Conservation (phyloP, 305 asterid genomes). For the Rubia balearica region DNA sequence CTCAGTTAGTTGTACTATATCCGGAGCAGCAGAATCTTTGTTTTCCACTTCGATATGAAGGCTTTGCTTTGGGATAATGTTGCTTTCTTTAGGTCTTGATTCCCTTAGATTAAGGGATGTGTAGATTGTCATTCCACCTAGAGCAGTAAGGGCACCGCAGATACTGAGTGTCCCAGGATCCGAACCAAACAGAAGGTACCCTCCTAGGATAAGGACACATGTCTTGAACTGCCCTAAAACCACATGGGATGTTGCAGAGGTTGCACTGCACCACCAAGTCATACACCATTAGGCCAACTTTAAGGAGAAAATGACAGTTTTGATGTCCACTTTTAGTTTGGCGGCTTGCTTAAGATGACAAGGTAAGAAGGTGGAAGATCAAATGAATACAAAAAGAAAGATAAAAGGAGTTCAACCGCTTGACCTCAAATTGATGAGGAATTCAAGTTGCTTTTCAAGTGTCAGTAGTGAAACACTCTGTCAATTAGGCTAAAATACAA, state of each 20-base stretch:
- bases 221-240: slow-evolving; percentile 83
- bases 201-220: slow-evolving; percentile 71
- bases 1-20: slow-evolving; percentile 15
- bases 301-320: not conserved
- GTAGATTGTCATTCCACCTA: slow-evolving; percentile 71
- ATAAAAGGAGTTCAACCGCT: too few relatives aligned
- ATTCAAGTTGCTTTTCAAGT: too few relatives aligned
- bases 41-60: slow-evolving; percentile 24
- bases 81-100: slow-evolving; percentile 28
- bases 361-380: too few relatives aligned
- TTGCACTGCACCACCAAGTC: slow-evolving; percentile 23
- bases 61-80: slow-evolving; percentile 49
- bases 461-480: too few relatives aligned
- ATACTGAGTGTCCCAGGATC: slow-evolving; percentile 74
- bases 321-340: too few relatives aligned
- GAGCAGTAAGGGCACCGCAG: slow-evolving; percentile 56
- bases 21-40: slow-evolving; percentile 19
- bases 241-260: slow-evolving; percentile 84
- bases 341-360: too few relatives aligned
- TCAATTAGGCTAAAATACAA: too few relatives aligned
- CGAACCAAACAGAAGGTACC: slow-evolving; percentile 56
- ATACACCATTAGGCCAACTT: not conserved
- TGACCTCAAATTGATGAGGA: too few relatives aligned
- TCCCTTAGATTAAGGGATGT: slow-evolving; percentile 48
- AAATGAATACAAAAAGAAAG: too few relatives aligned